Evolutionary conservation across 805 yeast genomes (phyloP).

Genomic region (Candida cerambycidarum): DNA sequence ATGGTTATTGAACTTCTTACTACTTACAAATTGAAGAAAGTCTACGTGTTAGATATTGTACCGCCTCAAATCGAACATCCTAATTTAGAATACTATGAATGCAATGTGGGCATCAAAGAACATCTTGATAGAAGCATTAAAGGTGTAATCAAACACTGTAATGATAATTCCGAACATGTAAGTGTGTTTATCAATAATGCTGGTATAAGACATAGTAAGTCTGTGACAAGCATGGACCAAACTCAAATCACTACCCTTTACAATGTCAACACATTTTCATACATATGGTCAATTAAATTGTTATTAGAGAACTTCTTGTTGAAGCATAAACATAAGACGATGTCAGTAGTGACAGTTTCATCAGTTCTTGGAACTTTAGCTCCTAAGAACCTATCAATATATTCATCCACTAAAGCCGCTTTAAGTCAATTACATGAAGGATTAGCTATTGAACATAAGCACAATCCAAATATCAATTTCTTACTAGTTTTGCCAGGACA

Average conservation of each 20-base stretch:
- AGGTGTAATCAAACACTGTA: constrained; percentile 22
- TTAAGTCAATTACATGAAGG: constrained; percentile 45
- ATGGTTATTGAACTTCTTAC: constrained; percentile 30
- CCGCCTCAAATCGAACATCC: constrained; percentile 7
- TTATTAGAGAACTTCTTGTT: constrained; percentile 15
- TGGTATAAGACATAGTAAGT: constrained; percentile 41
- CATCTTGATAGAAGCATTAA: constrained; percentile 17
- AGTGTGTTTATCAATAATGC: constrained; percentile 47
- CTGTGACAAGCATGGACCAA: constrained; percentile 24
- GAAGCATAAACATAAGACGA: not conserved
- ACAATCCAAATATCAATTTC: constrained; percentile 25
- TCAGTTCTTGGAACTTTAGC: constrained; percentile 51
- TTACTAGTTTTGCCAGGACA: constrained; percentile 53
- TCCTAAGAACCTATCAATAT: constrained; percentile 47
- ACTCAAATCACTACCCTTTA: constrained; percentile 25
- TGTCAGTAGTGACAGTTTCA: constrained; percentile 39
- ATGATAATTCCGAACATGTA: constrained; percentile 13
- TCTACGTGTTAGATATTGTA: constrained; percentile 16
- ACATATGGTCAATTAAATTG: constrained; percentile 22
- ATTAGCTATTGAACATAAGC: constrained; percentile 36
- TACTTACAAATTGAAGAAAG: constrained; percentile 12
- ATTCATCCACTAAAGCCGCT: constrained; percentile 52
- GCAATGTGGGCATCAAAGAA: constrained; percentile 24
- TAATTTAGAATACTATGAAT: constrained; percentile 17
- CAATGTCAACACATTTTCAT: constrained; percentile 34